These are phyloP conservation scores for Lentinula detonsa DNA, from an alignment of 768 basidiomycete genomes.

Conservation along the genomic window DNA sequence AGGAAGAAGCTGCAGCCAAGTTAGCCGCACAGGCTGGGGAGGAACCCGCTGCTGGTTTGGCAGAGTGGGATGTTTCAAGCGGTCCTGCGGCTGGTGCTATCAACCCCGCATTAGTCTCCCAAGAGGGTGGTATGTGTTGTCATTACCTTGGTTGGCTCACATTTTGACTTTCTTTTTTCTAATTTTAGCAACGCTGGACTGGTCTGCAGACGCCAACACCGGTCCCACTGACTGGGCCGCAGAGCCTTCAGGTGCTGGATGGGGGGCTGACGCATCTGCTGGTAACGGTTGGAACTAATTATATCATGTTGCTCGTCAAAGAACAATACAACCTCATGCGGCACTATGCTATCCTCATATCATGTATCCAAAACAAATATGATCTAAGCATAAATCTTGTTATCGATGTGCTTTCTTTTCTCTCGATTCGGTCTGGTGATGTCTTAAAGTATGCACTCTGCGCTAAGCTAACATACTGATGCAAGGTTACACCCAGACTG, in stretches of 20 bases:
- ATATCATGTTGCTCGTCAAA: neutral
- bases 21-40: slow-evolving; percentile 53
- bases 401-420: neutral
- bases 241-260: slow-evolving; percentile 52
- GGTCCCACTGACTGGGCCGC: slow-evolving; percentile 79
- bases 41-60: slow-evolving; percentile 37
- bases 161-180: neutral
- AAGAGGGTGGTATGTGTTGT: slow-evolving; percentile 43
- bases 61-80: slow-evolving; percentile 74
- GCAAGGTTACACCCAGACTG: no score
- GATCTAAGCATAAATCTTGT: neutral
- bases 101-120: slow-evolving; percentile 69
- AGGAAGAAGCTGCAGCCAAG: slow-evolving; percentile 89
- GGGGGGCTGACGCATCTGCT: slow-evolving; percentile 32
- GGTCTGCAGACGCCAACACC: slow-evolving; percentile 63
- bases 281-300: slow-evolving; percentile 27
- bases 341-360: neutral
- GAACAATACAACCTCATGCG: neutral
- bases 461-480: no score
- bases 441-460: no score
- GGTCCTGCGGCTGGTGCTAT: slow-evolving; percentile 65
- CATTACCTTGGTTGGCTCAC: neutral
- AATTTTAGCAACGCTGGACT: slow-evolving; percentile 60
- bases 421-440: no score
- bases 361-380: neutral